Base-by-base conservation (phyloP, 2,329 filamentous ascomycete genomes). In the Orbilia javanica region DNA sequence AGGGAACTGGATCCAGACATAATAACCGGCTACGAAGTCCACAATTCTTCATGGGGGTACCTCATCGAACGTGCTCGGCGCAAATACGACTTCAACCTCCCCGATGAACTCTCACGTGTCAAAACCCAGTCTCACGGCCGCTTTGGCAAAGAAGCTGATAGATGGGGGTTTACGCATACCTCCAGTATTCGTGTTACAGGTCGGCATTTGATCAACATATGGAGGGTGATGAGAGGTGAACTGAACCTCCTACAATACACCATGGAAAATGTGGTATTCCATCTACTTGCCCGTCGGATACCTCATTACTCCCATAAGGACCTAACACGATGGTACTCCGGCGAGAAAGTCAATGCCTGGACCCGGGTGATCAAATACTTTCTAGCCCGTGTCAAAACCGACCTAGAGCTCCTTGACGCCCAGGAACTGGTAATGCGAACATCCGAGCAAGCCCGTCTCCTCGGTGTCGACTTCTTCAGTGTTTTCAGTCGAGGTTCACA, bases 381-480 rank as follows among this genome's bases (percentile, higher is more conserved):
- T 82, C 84, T 91, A 18, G 89, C 87, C 1, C 89, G 94, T 18
- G 91, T 93, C 0, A 90, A 91, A 81, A 87, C 97, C 63, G 91
- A 98, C 81, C 86, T 98, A n/a, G 92, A 97, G 79, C 95, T 99
- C 18, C 86, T 99, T 0, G 94, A 97, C 79, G 89, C 91, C 7
- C 97, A 97, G 80, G 96, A 97, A 82, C 87, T 98, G 22, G 90
- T 98, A 42, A 87, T 94, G 0, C 89, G 95, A 67, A 98, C 94
- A 0, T 97, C 94, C 81, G 96, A 99, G 84, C 96, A 99, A 84
- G 96, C 96, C 7, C 90, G 96, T 10, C 86, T 99, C 10, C 87
- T 99, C 2, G 96, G 96, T 0, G 92, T 98, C 0, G 96, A 99
- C 84, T 99, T 99, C 85, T 97, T 95, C 83, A 97, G 94, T 0